Conservation (phyloP, 176 grass and related monocot species). For the Lolium multiflorum region DNA sequence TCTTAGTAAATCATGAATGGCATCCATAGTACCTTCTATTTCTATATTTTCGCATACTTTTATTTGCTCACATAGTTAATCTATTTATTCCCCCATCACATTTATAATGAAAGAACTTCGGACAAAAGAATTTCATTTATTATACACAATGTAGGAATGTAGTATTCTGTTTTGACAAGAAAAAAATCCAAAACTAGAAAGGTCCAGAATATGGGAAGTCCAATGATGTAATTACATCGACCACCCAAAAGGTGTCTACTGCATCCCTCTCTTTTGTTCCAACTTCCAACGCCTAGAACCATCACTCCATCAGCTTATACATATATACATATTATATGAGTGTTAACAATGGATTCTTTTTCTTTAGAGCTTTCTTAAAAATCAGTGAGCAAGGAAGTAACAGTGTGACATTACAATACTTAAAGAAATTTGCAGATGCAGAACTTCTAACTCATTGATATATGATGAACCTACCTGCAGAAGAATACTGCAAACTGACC, state of each 20-base stretch:
- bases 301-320: slow-evolving; percentile 21
- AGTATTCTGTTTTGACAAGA: not conserved
- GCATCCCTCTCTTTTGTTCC: not conserved
- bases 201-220: not conserved
- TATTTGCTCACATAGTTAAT: not conserved
- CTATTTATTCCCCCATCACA: not conserved
- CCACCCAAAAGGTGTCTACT: not conserved
- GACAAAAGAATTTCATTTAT: not conserved
- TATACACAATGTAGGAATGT: not conserved
- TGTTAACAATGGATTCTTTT: slow-evolving; percentile 31
- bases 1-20: not conserved
- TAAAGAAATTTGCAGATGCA: slow-evolving; percentile 14
- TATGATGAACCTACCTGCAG: slow-evolving; percentile 67
- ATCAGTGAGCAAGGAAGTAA: not conserved
- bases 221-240: not conserved
- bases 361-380: not conserved
- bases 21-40: not conserved
- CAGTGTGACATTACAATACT: not conserved
- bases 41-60: not conserved
- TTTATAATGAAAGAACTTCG: not conserved
- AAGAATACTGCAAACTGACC: slow-evolving; percentile 97
- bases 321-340: not conserved
- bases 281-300: not conserved
- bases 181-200: not conserved
- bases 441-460: slow-evolving; percentile 14